Base-by-base conservation (phyloP, 2,329 filamentous ascomycete genomes). In the Monosporascus sp. region DNA sequence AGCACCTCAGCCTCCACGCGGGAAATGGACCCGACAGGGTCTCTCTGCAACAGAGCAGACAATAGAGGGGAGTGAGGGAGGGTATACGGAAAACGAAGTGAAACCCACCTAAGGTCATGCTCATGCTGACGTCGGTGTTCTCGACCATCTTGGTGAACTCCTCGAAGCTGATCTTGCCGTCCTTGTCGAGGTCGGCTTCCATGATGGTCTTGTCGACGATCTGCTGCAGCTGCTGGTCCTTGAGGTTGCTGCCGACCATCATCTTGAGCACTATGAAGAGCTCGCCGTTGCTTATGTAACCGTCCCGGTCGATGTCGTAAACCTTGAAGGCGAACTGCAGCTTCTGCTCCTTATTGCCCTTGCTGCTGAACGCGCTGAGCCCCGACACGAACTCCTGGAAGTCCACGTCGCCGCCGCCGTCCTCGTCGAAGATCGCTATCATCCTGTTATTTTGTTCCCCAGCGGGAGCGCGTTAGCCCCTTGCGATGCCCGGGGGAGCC, bases 191-290 rank as follows among this genome's bases (percentile, higher is more conserved):
- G 73, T 99, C 94, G 48, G 94, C 94, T 77, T 99, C 94, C 94
- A 97, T 97, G 71, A 99, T 97, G 55, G 94, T 99, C 84, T 99
- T 99, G 78, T 99, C 94, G 63, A 99, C 94, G 70, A 99, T 99
- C 83, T 93, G 94, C 77, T 99, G 94, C 70, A 99, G 76, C 76
- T 99, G 94, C 75, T 97, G 90, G 72, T 99, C 94, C 81, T 99
- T 99, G 67, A 99, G 77, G 73, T 99, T 99, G 77, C 89, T 97
- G 55, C 94, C 94, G 49, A 99, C 94, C 94, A 99, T 99, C 94
- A 99, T 99, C 88, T 99, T 99, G 66, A 99, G 81, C 67, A 99
- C 94, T 66, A 99, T 97, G 73, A 97, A 99, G 49, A 99, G 83
- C 78, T 99, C 94, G 65, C 94, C 94, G 73, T 99, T 99, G 78